phyloP scores from a whole-genome alignment of 2,329 filamentous ascomycete species.

The Fusarium nematophilum region DNA sequence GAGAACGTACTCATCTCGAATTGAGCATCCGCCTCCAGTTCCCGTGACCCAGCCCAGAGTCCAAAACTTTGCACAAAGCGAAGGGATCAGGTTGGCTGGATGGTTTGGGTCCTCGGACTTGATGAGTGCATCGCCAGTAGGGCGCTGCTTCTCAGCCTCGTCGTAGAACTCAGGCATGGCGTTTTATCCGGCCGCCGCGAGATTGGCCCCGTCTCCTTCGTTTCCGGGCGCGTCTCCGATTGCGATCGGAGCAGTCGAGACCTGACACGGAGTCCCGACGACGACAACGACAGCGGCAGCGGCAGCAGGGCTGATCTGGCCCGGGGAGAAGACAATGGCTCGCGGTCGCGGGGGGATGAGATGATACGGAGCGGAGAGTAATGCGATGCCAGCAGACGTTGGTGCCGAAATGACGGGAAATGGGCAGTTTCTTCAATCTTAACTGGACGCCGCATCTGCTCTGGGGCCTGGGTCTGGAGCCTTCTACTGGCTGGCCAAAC shows the following conservation, averaged over 20 bases:
- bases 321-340: slow-evolving; percentile 17
- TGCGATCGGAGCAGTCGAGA: slow-evolving; percentile 25
- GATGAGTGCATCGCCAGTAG: slow-evolving; percentile 57
- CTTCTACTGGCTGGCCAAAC: slow-evolving; percentile 19
- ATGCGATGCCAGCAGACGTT: slow-evolving; percentile 15
- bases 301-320: slow-evolving; percentile 8
- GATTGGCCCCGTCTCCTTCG: slow-evolving; percentile 6
- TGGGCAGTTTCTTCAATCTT: slow-evolving; percentile 31
- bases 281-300: slow-evolving; percentile 8
- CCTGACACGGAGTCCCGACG: slow-evolving; percentile 17
- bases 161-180: slow-evolving; percentile 25
- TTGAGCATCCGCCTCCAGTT: slow-evolving; percentile 84
- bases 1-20: slow-evolving; percentile 69
- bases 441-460: slow-evolving; percentile 27
- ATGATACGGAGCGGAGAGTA: slow-evolving; percentile 20
- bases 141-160: slow-evolving; percentile 30
- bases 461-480: slow-evolving; percentile 22
- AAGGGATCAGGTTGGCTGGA: slow-evolving; percentile 94
- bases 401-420: slow-evolving; percentile 14
- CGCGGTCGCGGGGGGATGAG: slow-evolving; percentile 26
- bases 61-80: slow-evolving; percentile 96
- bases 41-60: slow-evolving; percentile 93
- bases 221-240: slow-evolving; percentile 11
- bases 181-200: slow-evolving; percentile 8
- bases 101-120: slow-evolving; percentile 79